Conservation (phyloP, 805 yeast genomes). For the Isabelozyma pseudorhagii region DNA sequence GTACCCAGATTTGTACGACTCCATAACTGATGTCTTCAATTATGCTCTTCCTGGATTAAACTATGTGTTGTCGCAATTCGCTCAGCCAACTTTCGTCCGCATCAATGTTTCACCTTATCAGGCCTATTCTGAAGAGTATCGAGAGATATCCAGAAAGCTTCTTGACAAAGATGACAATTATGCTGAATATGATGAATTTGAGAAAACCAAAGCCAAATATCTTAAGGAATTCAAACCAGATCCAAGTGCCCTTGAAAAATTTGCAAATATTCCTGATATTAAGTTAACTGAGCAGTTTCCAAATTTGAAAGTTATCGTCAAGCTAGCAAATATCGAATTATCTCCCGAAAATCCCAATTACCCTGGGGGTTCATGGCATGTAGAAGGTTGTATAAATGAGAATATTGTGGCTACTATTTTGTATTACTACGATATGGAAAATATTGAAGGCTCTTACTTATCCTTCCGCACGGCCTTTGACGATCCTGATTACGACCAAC, state of each 20-base stretch:
- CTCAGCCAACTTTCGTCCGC: slow-evolving; percentile 12
- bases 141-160: slow-evolving; percentile 1
- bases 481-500: slow-evolving; percentile 34
- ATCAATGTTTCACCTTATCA: slow-evolving; percentile 10
- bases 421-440: slow-evolving; percentile 40
- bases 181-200: neutral
- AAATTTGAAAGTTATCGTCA: slow-evolving; percentile 33
- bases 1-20: slow-evolving; percentile 18
- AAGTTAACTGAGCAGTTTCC: slow-evolving; percentile 12
- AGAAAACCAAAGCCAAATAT: neutral
- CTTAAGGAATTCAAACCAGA: neutral
- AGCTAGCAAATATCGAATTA: slow-evolving; percentile 38
- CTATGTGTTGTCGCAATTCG: slow-evolving; percentile 19
- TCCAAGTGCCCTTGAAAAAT: neutral
- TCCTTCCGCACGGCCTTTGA: slow-evolving; percentile 26
- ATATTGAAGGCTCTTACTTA: slow-evolving; percentile 31
- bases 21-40: slow-evolving; percentile 29
- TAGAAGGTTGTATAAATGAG: slow-evolving; percentile 41
- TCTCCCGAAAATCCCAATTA: slow-evolving; percentile 39
- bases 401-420: slow-evolving; percentile 40
- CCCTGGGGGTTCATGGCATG: slow-evolving; percentile 42
- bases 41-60: slow-evolving; percentile 29
- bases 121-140: slow-evolving; percentile 12
- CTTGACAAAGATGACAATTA: neutral
- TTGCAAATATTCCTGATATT: slow-evolving; percentile 6